Base-by-base conservation (phyloP, 768 basidiomycete genomes). In the Kwoniella botswanensis region DNA sequence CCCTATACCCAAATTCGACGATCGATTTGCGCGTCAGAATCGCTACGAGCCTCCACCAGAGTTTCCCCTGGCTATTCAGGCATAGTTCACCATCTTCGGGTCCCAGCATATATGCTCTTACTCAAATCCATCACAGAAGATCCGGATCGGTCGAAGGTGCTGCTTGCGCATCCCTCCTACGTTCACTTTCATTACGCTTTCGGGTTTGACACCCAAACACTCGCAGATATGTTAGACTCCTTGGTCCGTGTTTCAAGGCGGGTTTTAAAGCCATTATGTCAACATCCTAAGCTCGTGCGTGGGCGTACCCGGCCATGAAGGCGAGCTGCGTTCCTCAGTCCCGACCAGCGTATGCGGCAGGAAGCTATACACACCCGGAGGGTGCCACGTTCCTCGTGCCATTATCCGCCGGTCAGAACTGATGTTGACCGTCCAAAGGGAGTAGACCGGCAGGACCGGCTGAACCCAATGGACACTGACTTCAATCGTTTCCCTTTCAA, bases 21-120 rank as follows among this genome's bases (percentile, higher is more conserved):
- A 92, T 91, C 89, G 90, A 92, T 92, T 92, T 92, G 91, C 91
- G 90, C 90, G 90, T 92, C 91, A 92, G 91, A 92, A 92, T 90
- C 89, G 90, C 91, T 92, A 90, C 89, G 89, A 91, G 90, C 91
- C 90, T 92, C 91, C 91, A 92, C 90, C 91, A 92, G 91, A 91
- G 91, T 92, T 92, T 92, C 90, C 91, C 90, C 91, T 92, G 91
- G 90, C 91, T 91, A 90, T 89, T 89, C 90, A 90, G 86, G 87
- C 89, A 91, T 91, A 91, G 89, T 91, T 91, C 90, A 91, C 90
- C 90, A 91, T 91, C 89, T 90, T 91, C 89, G 89, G 90, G 89
- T 90, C 90, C 89, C 88, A 90, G 88, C 90, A 89, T 89, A 86
- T 88, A 88, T 88, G 89, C 90, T 90, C 90, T 87, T 89, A 89